Evolutionary conservation across 2,329 filamentous ascomycete genomes (phyloP), one percentile per base, ranked within the genome.

Genomic region (Venturia effusa): DNA sequence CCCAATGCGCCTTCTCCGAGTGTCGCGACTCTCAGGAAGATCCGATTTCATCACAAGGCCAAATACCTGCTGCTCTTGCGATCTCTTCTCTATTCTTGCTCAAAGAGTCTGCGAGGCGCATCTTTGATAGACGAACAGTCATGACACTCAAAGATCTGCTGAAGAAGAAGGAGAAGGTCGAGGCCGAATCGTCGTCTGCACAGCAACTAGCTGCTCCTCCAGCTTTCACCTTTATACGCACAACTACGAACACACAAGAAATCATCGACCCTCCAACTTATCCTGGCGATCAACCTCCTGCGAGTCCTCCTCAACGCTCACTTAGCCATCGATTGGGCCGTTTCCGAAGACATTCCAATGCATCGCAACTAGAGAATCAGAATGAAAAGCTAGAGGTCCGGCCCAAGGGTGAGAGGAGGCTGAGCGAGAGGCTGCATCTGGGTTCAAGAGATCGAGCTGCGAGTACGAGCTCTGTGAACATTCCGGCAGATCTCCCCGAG

Each of bases 171-270:
- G 19, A 64, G 67, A 15, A 65, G 63, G 65, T 65, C 43, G 66
- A 68, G 24, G 68, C 70, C 32, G 68, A 71, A 51, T 71, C 73
- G 67, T 57, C 39, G 13, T 30, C 61, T 4, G 37, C 39, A 8
- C 37, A 66, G 65, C 64, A 65, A 55, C 59, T 67, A 70, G 34
- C 43, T 39, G 15, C 43, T 4, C n/a, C 78, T 1, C 86, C 88
- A 64, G 86, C 89, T 69, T 91, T 97, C 78, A 90, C 83, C 67
- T 91, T 97, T 77, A 82, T 94, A 71, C 88, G 92, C 66, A 88
- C 90, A 68, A 93, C 96, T 72, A 96, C 92, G 0, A 77, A 86
- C 68, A 86, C 87, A 1, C 84, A 92, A 72, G 91, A 97, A 74
- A 79, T 88, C 68, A 90, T 96, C 73, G 80, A 85, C 64, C 89